phyloP scores from a whole-genome alignment of 768 basidiomycete genomes.

The Leccinellum albellum region DNA sequence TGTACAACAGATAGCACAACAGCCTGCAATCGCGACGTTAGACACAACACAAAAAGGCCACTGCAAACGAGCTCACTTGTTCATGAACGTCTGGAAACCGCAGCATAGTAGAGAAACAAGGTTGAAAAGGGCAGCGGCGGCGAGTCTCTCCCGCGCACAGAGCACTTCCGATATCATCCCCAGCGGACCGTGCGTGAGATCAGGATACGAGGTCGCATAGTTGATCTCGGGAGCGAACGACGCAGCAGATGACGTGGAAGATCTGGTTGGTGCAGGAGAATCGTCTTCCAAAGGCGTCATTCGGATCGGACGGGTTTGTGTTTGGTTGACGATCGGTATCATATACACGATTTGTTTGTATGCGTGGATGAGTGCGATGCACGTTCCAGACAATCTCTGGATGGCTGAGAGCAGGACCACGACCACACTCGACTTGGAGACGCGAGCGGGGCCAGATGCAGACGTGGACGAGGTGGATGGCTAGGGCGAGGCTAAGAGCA shows the following conservation, averaged over 20 bases:
- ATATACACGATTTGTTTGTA: constrained; percentile 64
- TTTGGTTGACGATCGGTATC: constrained; percentile 62
- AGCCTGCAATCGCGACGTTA: constrained; percentile 42
- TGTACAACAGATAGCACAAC: constrained; percentile 63
- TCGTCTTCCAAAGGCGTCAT: background rate
- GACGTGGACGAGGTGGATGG: constrained; percentile 20
- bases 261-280: constrained; percentile 15
- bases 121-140: constrained; percentile 45
- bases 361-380: constrained; percentile 62
- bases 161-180: constrained; percentile 49
- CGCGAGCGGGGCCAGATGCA: constrained; percentile 31
- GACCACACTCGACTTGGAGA: constrained; percentile 52
- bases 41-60: background rate
- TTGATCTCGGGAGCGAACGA: constrained; percentile 9
- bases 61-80: constrained; percentile 41
- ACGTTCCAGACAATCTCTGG: constrained; percentile 65
- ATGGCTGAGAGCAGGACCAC: constrained; percentile 72
- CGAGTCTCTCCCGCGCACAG: constrained; percentile 43
- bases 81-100: constrained; percentile 52
- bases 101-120: constrained; percentile 44
- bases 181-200: constrained; percentile 44
- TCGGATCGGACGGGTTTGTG: constrained; percentile 1
- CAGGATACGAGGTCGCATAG: constrained; percentile 7
- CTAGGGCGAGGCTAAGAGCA: constrained; percentile 10
- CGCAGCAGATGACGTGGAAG: constrained; percentile 24